Conservation (phyloP, 257 asterid species). For the Mitragyna speciosa region DNA sequence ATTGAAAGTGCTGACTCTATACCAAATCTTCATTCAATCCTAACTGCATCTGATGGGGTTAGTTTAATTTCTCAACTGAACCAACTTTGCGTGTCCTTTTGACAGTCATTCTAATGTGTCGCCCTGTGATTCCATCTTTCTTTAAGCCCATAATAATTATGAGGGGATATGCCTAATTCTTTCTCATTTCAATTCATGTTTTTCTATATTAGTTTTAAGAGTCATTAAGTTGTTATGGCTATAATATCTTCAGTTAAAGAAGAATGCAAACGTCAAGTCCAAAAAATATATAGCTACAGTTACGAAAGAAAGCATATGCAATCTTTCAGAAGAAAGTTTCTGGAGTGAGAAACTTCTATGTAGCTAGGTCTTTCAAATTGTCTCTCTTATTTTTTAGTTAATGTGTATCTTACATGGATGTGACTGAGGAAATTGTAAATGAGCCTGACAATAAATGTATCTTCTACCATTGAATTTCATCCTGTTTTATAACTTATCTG, state of each 20-base stretch:
- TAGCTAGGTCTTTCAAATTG: too few species aligned
- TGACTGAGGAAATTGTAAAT: not conserved
- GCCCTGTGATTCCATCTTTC: not conserved
- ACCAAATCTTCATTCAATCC: slow-evolving; percentile 84
- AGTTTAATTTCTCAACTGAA: slow-evolving; percentile 26
- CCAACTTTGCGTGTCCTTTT: not conserved
- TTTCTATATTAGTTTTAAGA: not conserved
- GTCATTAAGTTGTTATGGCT: not conserved
- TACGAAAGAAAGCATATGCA: not conserved
- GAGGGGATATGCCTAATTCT: not conserved
- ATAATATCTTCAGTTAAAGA: not conserved
- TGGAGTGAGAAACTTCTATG: slow-evolving; percentile 8
- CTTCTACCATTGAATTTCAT: too few species aligned
- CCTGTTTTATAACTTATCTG: not conserved
- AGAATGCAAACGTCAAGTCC: not conserved
- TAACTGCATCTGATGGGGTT: slow-evolving; percentile 97
- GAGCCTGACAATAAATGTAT: not conserved
- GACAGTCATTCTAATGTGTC: not conserved
- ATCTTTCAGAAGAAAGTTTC: not conserved
- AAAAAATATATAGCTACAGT: not conserved
- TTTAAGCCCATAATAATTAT: not conserved
- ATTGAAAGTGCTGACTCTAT: slow-evolving; percentile 99
- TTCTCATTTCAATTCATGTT: not conserved
- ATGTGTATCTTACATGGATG: not conserved
- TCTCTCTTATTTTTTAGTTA: not conserved